phyloP scores from a whole-genome alignment of 768 basidiomycete species.

The Amanita jacksonii region DNA sequence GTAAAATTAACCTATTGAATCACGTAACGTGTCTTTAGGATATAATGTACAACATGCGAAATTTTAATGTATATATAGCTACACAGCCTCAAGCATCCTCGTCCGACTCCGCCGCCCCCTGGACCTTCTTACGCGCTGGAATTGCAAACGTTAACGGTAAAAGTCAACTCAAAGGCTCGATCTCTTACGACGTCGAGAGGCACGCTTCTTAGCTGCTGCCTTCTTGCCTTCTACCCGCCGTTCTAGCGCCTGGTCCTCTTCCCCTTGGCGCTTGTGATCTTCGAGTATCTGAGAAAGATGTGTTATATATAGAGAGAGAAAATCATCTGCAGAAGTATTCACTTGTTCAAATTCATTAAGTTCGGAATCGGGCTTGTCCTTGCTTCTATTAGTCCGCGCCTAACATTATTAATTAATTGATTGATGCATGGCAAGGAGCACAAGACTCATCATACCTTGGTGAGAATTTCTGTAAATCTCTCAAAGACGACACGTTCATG shows the following conservation, averaged over 20 bases:
- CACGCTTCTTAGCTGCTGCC: conserved; percentile 65
- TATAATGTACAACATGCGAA: background rate
- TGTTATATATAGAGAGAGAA: background rate
- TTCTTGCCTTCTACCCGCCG: conserved; percentile 80
- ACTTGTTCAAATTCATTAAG: conserved; percentile 92
- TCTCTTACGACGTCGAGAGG: conserved; percentile 35
- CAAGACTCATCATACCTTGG: conserved; percentile 48
- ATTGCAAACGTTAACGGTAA: conserved; percentile 4
- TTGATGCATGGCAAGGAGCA: background rate
- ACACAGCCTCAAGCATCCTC: conserved; percentile 7
- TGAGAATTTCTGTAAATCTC: conserved; percentile 83
- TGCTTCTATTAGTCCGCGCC: conserved; percentile 86
- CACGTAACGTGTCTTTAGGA: background rate
- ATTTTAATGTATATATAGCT: background rate
- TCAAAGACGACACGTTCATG: conserved; percentile 78
- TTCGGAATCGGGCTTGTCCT: conserved; percentile 88
- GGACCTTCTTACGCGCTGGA: conserved; percentile 16
- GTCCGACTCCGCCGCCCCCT: conserved; percentile 11
- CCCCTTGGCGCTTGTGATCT: conserved; percentile 74
- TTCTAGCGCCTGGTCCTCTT: conserved; percentile 87
- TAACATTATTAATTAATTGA: conserved; percentile 15
- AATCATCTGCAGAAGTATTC: conserved; percentile 9
- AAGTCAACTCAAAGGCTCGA: background rate
- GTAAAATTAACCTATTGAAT: too few species aligned
- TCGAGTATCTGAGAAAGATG: conserved; percentile 58